Evolutionary conservation across 352 stramenopile genomes (phyloP).

Genomic region (Pythium oligandrum): DNA sequence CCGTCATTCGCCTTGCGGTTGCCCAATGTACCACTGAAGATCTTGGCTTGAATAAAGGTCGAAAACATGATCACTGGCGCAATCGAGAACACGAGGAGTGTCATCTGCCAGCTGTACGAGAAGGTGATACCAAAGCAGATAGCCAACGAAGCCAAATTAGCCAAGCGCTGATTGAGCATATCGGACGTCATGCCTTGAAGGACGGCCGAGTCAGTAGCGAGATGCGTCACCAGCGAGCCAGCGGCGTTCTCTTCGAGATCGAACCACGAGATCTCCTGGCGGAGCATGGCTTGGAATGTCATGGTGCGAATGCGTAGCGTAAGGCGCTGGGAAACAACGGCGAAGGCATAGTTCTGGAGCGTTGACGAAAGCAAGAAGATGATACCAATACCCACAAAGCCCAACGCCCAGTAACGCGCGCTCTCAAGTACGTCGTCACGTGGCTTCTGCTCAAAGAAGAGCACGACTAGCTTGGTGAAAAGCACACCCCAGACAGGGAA

Average conservation of each 20-base stretch:
- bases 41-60: not conserved
- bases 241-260: not conserved
- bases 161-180: not conserved
- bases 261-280: not conserved
- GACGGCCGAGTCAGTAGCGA: not conserved
- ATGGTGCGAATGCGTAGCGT: not conserved
- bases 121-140: not conserved
- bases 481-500: not conserved
- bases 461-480: not conserved
- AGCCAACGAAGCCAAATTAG: not conserved
- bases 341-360: not conserved
- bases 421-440: not conserved
- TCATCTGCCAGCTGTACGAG: slow-evolving; percentile 26
- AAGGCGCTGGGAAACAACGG: not conserved
- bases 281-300: not conserved
- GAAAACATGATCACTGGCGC: not conserved
- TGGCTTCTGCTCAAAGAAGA: not conserved
- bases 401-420: not conserved
- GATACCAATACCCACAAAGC: not conserved
- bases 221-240: not conserved
- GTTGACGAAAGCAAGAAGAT: not conserved
- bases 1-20: not conserved
- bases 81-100: not conserved
- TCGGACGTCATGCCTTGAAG: not conserved
- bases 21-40: not conserved